These are phyloP conservation scores for Dissoconium aciculare DNA, from an alignment of 2,329 filamentous ascomycete species.

Conservation along the genomic window DNA sequence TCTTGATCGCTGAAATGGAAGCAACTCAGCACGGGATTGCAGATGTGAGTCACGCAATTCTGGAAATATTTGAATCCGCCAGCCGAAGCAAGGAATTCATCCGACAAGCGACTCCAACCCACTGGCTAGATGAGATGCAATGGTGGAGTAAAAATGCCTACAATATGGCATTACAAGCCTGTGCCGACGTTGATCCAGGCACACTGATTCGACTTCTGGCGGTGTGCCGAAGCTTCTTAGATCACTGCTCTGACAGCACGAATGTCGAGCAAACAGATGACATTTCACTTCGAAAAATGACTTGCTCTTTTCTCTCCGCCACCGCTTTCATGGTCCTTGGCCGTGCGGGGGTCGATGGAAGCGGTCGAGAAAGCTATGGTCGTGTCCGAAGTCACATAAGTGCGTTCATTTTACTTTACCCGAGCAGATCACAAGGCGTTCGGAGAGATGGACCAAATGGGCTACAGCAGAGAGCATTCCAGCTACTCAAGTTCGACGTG, in stretches of 20 bases:
- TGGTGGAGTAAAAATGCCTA: conserved; percentile 79
- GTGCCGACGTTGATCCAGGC: conserved; percentile 41
- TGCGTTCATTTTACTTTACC: conserved; percentile 32
- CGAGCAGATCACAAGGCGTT: background rate
- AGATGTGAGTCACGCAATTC: conserved; percentile 34
- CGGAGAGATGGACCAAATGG: background rate
- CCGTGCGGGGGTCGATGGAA: conserved; percentile 38
- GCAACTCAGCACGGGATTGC: conserved; percentile 18
- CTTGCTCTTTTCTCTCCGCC: conserved; percentile 53
- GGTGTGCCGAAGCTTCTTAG: conserved; percentile 26
- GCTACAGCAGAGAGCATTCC: conserved; percentile 25
- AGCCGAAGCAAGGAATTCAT: conserved; percentile 31
- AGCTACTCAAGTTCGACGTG: conserved; percentile 61
- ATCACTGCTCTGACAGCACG: conserved; percentile 11
- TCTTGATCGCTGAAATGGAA: conserved; percentile 32
- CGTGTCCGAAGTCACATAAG: conserved; percentile 47
- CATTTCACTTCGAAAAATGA: conserved; percentile 44
- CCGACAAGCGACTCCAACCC: conserved; percentile 25
- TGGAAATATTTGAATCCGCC: conserved; percentile 38
- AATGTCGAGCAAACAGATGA: conserved; percentile 8
- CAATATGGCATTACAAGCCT: conserved; percentile 55
- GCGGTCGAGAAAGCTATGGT: no score
- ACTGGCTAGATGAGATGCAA: conserved; percentile 48
- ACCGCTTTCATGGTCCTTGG: conserved; percentile 31
- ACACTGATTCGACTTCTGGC: conserved; percentile 41